phyloP scores from a whole-genome alignment of 225 moss, liverwort and hornwort genomes.

The Marchantia polymorpha region DNA sequence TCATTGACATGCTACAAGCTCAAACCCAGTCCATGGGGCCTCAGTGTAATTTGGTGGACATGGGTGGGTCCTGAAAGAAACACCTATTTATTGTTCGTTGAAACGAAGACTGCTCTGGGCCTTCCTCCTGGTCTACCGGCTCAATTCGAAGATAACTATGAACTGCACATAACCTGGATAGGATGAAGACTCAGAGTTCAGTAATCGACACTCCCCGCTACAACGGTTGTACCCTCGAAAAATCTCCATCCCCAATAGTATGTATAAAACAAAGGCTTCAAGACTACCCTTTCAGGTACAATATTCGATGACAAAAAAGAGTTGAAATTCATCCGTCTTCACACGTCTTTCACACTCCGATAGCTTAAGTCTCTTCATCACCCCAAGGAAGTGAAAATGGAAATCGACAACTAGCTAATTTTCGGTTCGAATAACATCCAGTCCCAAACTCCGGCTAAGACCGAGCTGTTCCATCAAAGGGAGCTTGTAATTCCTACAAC shows the following conservation, averaged over 20 bases:
- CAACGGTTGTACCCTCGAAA: no score
- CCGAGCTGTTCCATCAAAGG: background rate
- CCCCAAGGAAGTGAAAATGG: background rate
- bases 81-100: background rate
- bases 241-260: no score
- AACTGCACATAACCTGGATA: no score
- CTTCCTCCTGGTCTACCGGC: no score
- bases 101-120: no score
- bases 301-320: background rate
- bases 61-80: no score
- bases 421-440: no score
- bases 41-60: background rate
- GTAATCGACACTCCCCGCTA: no score
- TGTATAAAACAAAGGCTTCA: background rate
- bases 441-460: background rate
- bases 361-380: background rate
- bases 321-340: background rate
- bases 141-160: no score
- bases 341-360: background rate
- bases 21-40: background rate
- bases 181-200: no score
- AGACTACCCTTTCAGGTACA: background rate
- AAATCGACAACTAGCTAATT: background rate
- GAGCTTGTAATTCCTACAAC: background rate
- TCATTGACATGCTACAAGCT: background rate